phyloP scores from a whole-genome alignment of 805 yeast genomes.

The Lipomyces starkeyi region DNA sequence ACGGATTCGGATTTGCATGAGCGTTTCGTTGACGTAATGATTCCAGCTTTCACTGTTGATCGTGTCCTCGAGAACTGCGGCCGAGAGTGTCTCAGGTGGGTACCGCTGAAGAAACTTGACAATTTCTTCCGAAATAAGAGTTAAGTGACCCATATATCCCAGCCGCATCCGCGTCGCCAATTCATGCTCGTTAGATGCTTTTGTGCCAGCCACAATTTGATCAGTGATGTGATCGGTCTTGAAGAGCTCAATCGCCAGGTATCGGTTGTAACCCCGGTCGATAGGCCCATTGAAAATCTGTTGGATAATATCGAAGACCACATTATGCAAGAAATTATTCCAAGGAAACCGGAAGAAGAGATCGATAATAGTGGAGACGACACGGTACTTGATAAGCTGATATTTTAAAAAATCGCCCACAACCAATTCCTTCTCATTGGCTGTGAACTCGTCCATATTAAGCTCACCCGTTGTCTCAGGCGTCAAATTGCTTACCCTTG shows the following conservation, averaged over 20 bases:
- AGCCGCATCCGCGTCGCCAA: slow-evolving; percentile 66
- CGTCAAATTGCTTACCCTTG: slow-evolving; percentile 10
- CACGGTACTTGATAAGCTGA: slow-evolving; percentile 66
- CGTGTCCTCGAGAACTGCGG: slow-evolving; percentile 57
- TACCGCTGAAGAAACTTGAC: slow-evolving; percentile 78
- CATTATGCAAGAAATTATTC: slow-evolving; percentile 97
- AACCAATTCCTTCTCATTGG: slow-evolving; percentile 53
- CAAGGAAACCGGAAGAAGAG: slow-evolving; percentile 89
- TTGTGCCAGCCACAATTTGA: slow-evolving; percentile 66
- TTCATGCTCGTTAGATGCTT: slow-evolving; percentile 64
- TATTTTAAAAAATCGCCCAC: slow-evolving; percentile 89
- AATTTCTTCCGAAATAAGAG: slow-evolving; percentile 92
- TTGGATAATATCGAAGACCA: slow-evolving; percentile 94
- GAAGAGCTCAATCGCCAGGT: slow-evolving; percentile 71
- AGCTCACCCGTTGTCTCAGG: slow-evolving; percentile 37
- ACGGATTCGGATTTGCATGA: slow-evolving; percentile 89
- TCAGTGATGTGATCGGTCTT: slow-evolving; percentile 66
- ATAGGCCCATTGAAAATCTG: slow-evolving; percentile 88
- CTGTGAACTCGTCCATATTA: slow-evolving; percentile 18
- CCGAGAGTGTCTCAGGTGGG: slow-evolving; percentile 64
- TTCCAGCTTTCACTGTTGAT: slow-evolving; percentile 67
- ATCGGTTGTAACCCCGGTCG: slow-evolving; percentile 85
- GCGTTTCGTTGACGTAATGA: slow-evolving; percentile 77
- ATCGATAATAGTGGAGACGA: slow-evolving; percentile 42
- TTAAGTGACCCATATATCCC: slow-evolving; percentile 97